Evolutionary conservation across 768 basidiomycete genomes (phyloP), one percentile per base, ranked within the genome.

Genomic region (Hemileccinum rubropunctum): DNA sequence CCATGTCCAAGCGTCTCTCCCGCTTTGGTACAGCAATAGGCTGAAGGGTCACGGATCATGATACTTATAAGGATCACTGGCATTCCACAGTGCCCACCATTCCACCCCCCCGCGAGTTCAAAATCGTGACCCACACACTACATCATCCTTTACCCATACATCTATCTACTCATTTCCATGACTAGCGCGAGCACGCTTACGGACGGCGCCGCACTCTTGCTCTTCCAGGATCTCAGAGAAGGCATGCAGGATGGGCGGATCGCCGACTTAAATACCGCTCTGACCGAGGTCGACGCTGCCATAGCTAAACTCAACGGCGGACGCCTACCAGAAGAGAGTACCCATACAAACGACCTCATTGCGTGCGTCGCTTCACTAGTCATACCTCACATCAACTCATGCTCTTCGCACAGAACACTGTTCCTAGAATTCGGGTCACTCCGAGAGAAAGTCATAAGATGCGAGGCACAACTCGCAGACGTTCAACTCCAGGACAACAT

Each of bases 21-120:
- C 42, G 53, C 53, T 62, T 63, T 62, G 58, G 37, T 27, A 45
- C 43, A 33, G 32, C 38, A 28, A 43, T 51, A 4, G 50, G 37
- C 37, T 47, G 39, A 52, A 50, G 37, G 34, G 33, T 51, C 34
- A 23, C 21, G 17, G 47, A 27, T 4, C 30, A 12, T 15, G 28
- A 38, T 52, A 40, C 30, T 37, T 58, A 64, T 48, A 63, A 58
- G 36, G 18, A 36, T 7, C 43, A 14, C 14, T 2, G 15, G 20
- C 7, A 36, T 6, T 36, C 47, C 52, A 57, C 52, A 57, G 8
- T 20, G 23, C 18, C 42, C 46, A 45, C 43, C 13, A 1, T 47
- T 45, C 28, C 15, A 40, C n/a, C 23, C 35, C 13, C 23, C 44
- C 56, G 9, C 47, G 14, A 40, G 23, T 6, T 50, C 30, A 30